Evolutionary conservation across 2,329 filamentous ascomycete species (phyloP), one percentile per base, ranked within the genome.

Genomic region (Trichophyton benhamiae): DNA sequence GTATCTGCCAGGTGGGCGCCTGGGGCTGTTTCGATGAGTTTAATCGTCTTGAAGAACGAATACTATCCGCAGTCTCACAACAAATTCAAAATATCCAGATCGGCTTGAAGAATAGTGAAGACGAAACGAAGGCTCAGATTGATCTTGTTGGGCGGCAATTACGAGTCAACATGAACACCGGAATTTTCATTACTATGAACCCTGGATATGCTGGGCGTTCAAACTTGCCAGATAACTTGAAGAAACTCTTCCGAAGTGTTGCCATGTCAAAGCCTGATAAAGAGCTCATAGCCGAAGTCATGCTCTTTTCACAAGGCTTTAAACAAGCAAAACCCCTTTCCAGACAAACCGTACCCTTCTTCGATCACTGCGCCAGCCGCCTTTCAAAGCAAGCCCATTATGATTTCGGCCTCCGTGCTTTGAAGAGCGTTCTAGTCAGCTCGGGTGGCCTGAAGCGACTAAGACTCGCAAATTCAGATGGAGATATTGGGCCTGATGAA

Each of bases 21-120:
- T 99, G 94, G 94, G 95, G 95, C 69, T 99, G 94, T 79, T 99
- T 99, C 75, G 94, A 99, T 71, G 94, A 99, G 78, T 99, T 99
- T 81, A 99, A 99, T 76, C 89, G 94, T 82, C 81, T 99, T 20
- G 94, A 99, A 71, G 94, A 99, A 77, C 86, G 94, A 66, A 99
- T 99, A 63, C 77, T 99, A 64, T 99, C 95, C 52, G 94, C 94
- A 17, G 95, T 99, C 15, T 99, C 95, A 20, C 94, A 99, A 74
- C 95, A 99, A 73, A 95, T 99, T 60, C 94, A 99, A 72, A 99
- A 99, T 72, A 99, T 99, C 65, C 94, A 99, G 74, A 85, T 97
- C 65, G 94, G 95, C 62, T 80, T 99, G 60, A 91, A 91, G 72
- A 90, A 92, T 72, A 87, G 87, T 38, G 87, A 79, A 6, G 85